phyloP scores from a whole-genome alignment of 1,284 basidiomycete genomes.

The Cystobasidium pallidum region DNA sequence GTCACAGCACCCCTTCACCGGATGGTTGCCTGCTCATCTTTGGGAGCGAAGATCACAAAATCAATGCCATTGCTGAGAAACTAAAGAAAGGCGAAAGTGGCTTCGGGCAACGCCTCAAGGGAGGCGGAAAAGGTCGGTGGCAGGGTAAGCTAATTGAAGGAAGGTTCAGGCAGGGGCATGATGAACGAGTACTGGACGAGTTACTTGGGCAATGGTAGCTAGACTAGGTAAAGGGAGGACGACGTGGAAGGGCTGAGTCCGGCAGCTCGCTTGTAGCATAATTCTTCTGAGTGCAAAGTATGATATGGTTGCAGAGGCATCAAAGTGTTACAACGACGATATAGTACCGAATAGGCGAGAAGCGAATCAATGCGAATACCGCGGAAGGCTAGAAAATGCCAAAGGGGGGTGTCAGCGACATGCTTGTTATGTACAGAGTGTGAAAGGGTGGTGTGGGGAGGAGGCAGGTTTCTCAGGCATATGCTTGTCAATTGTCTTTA shows the following conservation, averaged over 20 bases:
- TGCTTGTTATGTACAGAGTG: not conserved
- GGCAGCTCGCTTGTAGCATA: slow-evolving; percentile 17
- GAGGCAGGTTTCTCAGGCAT: slow-evolving; percentile 38
- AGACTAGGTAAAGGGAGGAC: not conserved
- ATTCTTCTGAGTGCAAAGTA: not conserved
- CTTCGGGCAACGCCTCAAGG: slow-evolving; percentile 47
- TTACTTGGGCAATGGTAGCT: slow-evolving; percentile 7
- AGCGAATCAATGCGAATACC: not conserved
- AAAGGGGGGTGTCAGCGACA: not conserved
- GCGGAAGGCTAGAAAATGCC: not conserved
- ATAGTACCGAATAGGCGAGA: not conserved
- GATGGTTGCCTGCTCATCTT: slow-evolving; percentile 48
- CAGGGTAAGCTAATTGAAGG: slow-evolving; percentile 49
- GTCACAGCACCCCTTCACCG: slow-evolving; percentile 33
- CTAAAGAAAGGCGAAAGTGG: slow-evolving; percentile 43
- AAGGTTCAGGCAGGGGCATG: slow-evolving; percentile 17
- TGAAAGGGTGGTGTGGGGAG: not conserved
- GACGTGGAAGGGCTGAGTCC: not conserved
- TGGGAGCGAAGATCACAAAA: slow-evolving; percentile 42
- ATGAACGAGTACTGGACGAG: slow-evolving; percentile 10
- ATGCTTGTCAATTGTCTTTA: slow-evolving; percentile 45
- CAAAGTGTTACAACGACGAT: slow-evolving; percentile 18
- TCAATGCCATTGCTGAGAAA: slow-evolving; percentile 38
- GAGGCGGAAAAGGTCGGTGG: slow-evolving; percentile 52
- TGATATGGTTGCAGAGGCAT: not conserved